Base-by-base conservation (phyloP, 805 yeast genomes). In the Candida railenensis region DNA sequence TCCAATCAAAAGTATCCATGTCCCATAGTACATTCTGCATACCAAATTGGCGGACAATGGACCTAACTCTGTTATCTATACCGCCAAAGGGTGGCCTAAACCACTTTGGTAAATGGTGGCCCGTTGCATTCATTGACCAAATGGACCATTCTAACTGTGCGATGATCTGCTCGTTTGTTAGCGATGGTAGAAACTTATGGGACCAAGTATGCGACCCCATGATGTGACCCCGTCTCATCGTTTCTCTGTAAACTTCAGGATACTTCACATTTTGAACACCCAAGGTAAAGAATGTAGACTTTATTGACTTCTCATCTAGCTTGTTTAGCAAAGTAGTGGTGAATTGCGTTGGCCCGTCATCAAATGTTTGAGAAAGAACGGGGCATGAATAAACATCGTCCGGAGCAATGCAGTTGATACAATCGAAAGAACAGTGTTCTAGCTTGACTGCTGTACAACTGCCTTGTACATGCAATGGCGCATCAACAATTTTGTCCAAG, bases 81-180 rank as follows among this genome's bases (percentile, higher is more conserved):
- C 96, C 97, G 0, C 98, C 99, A 61, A 89, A 92, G 1, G 99
- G 99, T 0, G 99, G 99, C 54, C 99, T 78, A 63, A 87, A 92
- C 87, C 92, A 92, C 58, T 85, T 85, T 4, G 99, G 99, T 8
- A 87, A 61, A 57, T 90, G 91, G 22, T 83, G 74, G 0, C 89
- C 87, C 0, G 97, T 90, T 1, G 97, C 97, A 68, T 92, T 91
- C 90, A 91, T 88, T 3, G 97, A 97, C 97, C 97, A 92, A 28
- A 89, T 82, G 1, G 95, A 83, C 99, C 99, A 92, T 64, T 91
- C 85, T 34, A 92, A 67, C 62, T 92, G 96, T 0, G 97, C 96
- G 46, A 87, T 82, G 16, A 92, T 81, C 50, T 88, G 80, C 65
- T 89, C 92, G 60, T 90, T 90, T 20, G 82, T 65, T 46, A 91